Conservation (phyloP, 345 rosid species). For the Eucalyptus polyanthemos region DNA sequence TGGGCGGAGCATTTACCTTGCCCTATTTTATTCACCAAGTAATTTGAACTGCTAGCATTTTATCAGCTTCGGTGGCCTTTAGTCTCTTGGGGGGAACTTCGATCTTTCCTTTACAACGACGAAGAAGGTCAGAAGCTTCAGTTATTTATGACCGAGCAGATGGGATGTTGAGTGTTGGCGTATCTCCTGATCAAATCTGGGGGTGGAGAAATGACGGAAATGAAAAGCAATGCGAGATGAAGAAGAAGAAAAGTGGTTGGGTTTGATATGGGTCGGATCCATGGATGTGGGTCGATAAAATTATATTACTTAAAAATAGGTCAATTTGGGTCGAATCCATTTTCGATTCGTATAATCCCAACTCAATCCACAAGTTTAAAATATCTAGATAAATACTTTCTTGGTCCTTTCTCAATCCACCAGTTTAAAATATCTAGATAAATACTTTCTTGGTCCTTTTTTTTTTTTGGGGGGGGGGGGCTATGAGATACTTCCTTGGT, state of each 20-base stretch:
- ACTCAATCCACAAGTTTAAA: not conserved
- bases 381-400: not conserved
- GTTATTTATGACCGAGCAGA: not conserved
- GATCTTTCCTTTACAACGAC: not conserved
- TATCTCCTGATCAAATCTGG: not conserved
- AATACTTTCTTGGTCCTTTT: not conserved
- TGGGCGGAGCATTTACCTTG: not conserved
- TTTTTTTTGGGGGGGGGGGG: too few relatives aligned
- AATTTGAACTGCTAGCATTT: not conserved
- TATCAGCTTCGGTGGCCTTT: not conserved
- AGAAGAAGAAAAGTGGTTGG: not conserved
- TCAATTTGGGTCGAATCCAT: too few relatives aligned
- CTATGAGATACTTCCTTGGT: too few relatives aligned
- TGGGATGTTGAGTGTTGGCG: not conserved
- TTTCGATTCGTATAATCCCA: not conserved
- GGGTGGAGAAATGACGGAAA: not conserved
- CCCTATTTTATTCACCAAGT: not conserved
- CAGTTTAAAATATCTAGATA: not conserved
- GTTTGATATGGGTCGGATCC: not conserved
- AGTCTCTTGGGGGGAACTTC: not conserved
- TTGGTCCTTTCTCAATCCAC: accelerated
- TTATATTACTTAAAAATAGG: too few relatives aligned
- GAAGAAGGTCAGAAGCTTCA: not conserved
- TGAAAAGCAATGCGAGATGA: not conserved
- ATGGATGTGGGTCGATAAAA: not conserved